Conservation (phyloP, 2,329 filamentous ascomycete species). For the Cladosporium sp. region DNA sequence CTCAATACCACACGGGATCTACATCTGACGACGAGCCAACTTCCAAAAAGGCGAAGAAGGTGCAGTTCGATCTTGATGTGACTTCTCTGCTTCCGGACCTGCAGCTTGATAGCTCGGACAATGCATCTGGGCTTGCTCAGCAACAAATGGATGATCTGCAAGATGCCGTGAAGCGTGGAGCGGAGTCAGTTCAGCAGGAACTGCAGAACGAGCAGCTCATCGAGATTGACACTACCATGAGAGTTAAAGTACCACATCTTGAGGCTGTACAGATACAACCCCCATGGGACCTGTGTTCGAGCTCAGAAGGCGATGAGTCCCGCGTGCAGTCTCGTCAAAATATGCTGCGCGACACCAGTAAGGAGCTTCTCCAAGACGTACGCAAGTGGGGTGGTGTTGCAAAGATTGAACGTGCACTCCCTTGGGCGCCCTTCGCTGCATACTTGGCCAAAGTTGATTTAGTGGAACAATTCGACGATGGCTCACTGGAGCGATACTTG, state of each 20-base stretch:
- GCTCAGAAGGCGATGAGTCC: slow-evolving; percentile 10
- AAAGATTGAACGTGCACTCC: slow-evolving; percentile 43
- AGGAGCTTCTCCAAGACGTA: slow-evolving; percentile 32
- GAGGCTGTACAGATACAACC: slow-evolving; percentile 44
- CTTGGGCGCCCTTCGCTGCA: slow-evolving; percentile 51
- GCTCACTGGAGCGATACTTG: slow-evolving; percentile 40
- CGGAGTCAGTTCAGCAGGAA: slow-evolving; percentile 36
- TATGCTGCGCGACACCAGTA: slow-evolving; percentile 37
- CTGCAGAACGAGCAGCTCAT: slow-evolving; percentile 38
- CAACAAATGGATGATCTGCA: slow-evolving; percentile 37
- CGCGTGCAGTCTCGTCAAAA: slow-evolving; percentile 36
- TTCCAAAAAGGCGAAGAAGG: slow-evolving; percentile 43
- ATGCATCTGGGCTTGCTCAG: slow-evolving; percentile 24
- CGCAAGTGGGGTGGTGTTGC: slow-evolving; percentile 44
- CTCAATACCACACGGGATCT: slow-evolving; percentile 32
- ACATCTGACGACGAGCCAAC: slow-evolving; percentile 34
- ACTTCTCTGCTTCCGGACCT: slow-evolving; percentile 37
- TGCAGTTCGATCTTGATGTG: slow-evolving; percentile 41
- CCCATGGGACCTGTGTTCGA: slow-evolving; percentile 49
- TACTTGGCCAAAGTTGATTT: slow-evolving; percentile 40
- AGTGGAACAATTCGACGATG: slow-evolving; percentile 45
- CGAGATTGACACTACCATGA: slow-evolving; percentile 49
- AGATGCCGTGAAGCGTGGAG: slow-evolving; percentile 39
- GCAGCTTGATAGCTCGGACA: slow-evolving; percentile 27
- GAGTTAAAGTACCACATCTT: slow-evolving; percentile 52